These are phyloP conservation scores for Syzygium syzygioides DNA, from an alignment of 441 rosid genomes.

Conservation along the genomic window DNA sequence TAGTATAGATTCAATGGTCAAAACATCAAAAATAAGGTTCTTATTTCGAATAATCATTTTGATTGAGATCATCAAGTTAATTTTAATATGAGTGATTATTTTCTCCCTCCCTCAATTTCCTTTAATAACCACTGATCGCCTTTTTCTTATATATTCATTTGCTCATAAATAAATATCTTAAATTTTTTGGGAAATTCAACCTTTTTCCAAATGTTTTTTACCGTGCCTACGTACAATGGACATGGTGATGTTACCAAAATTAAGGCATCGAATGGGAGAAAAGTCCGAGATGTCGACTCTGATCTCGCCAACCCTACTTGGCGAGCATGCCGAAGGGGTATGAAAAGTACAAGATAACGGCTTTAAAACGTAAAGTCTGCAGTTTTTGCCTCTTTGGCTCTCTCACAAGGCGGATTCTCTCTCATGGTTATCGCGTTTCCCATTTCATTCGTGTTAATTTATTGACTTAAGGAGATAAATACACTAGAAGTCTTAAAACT, in stretches of 20 bases:
- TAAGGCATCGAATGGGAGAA: not conserved
- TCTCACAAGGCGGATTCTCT: not conserved
- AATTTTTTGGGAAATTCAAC: rapidly evolving
- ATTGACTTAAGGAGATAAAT: not conserved
- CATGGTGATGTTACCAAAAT: not conserved
- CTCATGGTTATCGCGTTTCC: not conserved
- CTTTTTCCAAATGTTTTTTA: not conserved
- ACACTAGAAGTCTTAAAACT: too few species aligned
- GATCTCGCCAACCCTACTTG: not conserved
- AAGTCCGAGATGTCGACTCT: not conserved
- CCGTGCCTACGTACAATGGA: not conserved
- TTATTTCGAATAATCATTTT: not conserved
- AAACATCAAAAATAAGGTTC: too few species aligned
- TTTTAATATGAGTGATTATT: not conserved
- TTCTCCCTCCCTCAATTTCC: not conserved
- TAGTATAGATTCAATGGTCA: too few species aligned
- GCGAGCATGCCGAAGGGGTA: not conserved
- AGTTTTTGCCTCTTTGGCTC: not conserved
- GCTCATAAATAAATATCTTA: not conserved
- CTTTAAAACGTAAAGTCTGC: not conserved
- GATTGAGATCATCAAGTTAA: not conserved
- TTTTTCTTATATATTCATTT: rapidly evolving
- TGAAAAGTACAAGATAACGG: not conserved
- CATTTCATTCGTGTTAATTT: not conserved
- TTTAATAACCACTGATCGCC: too few species aligned